Evolutionary conservation across 345 rosid genomes (phyloP).

Genomic region (Moricandia arvensis): DNA sequence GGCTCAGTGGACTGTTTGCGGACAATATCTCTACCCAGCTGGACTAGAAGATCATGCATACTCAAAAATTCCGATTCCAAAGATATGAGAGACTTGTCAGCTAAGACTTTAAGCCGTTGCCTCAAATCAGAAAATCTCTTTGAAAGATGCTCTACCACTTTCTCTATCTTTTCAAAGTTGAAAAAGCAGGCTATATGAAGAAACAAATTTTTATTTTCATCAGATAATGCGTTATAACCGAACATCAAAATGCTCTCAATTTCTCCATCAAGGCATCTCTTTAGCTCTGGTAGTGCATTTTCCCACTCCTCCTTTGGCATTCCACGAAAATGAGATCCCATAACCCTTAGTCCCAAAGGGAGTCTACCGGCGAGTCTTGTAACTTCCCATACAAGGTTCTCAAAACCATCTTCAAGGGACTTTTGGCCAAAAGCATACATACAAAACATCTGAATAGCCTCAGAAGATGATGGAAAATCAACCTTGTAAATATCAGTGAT

Average conservation of each 20-base stretch:
- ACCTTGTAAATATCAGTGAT: background rate
- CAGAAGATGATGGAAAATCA: background rate
- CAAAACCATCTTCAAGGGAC: background rate
- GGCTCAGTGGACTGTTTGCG: background rate
- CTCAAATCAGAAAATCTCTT: background rate
- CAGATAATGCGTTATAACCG: background rate
- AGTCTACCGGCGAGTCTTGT: background rate
- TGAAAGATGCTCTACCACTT: background rate
- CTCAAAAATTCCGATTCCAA: background rate
- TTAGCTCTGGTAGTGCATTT: background rate
- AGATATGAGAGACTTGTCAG: constrained; percentile 4
- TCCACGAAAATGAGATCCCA: background rate
- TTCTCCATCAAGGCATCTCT: background rate
- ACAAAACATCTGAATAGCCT: background rate
- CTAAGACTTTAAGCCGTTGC: background rate
- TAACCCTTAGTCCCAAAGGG: background rate
- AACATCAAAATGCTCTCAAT: background rate
- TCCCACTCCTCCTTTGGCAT: background rate
- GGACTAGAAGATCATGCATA: background rate
- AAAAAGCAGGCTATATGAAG: background rate
- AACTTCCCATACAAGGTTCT: background rate
- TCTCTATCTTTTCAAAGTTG: background rate
- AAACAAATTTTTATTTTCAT: background rate
- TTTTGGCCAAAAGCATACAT: background rate
- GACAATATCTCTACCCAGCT: background rate